Evolutionary conservation across 768 basidiomycete species (phyloP), one percentile per base, ranked within the genome.

Genomic region (Leccinellum albellum): DNA sequence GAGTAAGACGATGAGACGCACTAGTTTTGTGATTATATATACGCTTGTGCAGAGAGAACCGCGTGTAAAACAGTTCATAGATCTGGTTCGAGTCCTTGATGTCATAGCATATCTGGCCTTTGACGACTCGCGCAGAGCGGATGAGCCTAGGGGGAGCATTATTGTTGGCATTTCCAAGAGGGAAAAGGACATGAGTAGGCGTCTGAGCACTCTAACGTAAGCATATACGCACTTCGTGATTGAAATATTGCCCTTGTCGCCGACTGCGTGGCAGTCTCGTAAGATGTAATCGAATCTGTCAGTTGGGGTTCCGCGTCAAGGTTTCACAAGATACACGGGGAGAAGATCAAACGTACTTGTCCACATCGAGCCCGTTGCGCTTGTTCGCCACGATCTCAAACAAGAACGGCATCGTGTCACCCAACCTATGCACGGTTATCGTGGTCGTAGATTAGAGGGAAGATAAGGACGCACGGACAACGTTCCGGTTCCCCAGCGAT

Each of bases 351-450:
- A 50, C 57, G 35, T 56, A 89, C 89, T 92, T 92, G 77, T 94
- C 91, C 5, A 94, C 91, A 64, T 94, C 91, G 4, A 94, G 76
- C 0, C 91, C 91, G 58, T 92, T 93, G 7, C 83, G 75, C 68
- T 81, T 81, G 72, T 94, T 94, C 0, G 90, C 86, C 3, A 94
- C 88, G 51, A 94, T 92, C 53, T 93, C 88, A 64, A 93, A 94
- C 3, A 94, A 71, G 63, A 89, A 93, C 1, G 74, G 70, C 69
- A 91, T 91, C 66, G 86, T 87, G 15, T 74, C 1, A 9, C 70
- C 73, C 6, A 65, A 56, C 12, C 66, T 73, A 31, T 45, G 21
- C 0, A 24, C 26, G 15, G 26, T 7, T 65, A 26, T 51, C 20
- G 0, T 35, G 28, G 7, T n/a, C 2, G 20, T 2, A 3, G 28